These are phyloP conservation scores for Penicillium verhagenii DNA, from an alignment of 495 filamentous ascomycete genomes.

Conservation along the genomic window DNA sequence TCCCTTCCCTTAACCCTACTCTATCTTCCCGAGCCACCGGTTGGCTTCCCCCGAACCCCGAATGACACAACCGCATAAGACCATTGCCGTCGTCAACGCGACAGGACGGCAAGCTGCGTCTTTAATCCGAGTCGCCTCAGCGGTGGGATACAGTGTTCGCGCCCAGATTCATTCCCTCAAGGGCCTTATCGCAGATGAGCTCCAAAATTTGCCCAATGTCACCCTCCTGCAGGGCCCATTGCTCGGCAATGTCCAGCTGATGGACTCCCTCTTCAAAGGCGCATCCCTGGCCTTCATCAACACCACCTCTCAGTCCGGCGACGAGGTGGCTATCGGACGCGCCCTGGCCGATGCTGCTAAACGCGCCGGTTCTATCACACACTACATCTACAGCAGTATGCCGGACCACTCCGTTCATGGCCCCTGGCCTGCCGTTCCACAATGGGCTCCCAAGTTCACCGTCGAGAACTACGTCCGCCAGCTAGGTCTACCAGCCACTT, in stretches of 20 bases:
- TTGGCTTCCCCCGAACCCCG: constrained; percentile 15
- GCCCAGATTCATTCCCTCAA: constrained; percentile 83
- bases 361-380: constrained; percentile 69
- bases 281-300: constrained; percentile 94
- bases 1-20: constrained; percentile 4
- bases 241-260: constrained; percentile 65
- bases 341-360: constrained; percentile 89
- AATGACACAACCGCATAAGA: constrained; percentile 60
- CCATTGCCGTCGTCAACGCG: constrained; percentile 88
- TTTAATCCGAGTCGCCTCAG: constrained; percentile 85
- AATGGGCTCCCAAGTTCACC: constrained; percentile 89
- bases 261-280: constrained; percentile 75
- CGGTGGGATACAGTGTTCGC: constrained; percentile 85
- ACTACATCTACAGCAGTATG: constrained; percentile 96
- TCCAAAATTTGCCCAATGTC: constrained; percentile 77
- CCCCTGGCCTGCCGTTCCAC: constrained; percentile 80
- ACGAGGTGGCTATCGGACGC: constrained; percentile 85
- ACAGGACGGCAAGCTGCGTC: constrained; percentile 92
- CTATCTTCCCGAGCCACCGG: background rate
- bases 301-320: constrained; percentile 90
- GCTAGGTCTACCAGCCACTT: constrained; percentile 80
- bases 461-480: constrained; percentile 88
- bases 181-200: constrained; percentile 79
- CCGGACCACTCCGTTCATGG: constrained; percentile 80
- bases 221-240: constrained; percentile 78